Base-by-base conservation (phyloP, 331 rosid species). In the Quercus lobata region DNA sequence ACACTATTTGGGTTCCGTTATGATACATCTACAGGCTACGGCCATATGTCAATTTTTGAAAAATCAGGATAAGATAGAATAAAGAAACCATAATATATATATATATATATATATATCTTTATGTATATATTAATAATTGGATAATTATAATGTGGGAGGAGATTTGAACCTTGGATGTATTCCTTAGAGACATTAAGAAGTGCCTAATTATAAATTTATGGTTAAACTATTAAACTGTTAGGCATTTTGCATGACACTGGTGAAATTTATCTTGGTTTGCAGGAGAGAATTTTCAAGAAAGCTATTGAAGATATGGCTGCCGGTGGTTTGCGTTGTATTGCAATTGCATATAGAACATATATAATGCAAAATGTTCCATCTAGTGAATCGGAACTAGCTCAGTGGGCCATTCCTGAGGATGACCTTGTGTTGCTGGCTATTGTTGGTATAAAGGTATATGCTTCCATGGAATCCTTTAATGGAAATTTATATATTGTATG, bases 301-400 rank as follows among this genome's bases (percentile, higher is more conserved):
- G 90, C 97, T 57, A 93, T 96, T 78, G 99, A 92, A 56, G 96
- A 90, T 52, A 96, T 96, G 98, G 99, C 99, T 63, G 62, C 83
- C 27, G 79, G 85, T 22, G 88, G 93, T 79, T 80, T 96, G 62
- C 98, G 99, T 35, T 96, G 99, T 81, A 97, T 96, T 81, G 97
- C 98, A 19, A 92, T 96, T 75, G 98, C 99, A 41, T 96, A 96
- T 86, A 81, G 97, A 84, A 4, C 89, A 41, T 86, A 75, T 75
- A 91, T 92, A 69, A 75, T 57, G 71, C 82, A 87, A 77, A 85
- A 83, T 4, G 91, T 96, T 86, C 98, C 99, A 58, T 65, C 80
- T 70, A 86, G 81, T 71, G 98, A 92, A 74, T 94, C 90, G 32
- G 86, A 78, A 76, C 90, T 89, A 37, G 83, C 86, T 78, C 79